These are phyloP conservation scores for Durio zibethinus DNA, from an alignment of 345 rosid species.

Conservation along the genomic window DNA sequence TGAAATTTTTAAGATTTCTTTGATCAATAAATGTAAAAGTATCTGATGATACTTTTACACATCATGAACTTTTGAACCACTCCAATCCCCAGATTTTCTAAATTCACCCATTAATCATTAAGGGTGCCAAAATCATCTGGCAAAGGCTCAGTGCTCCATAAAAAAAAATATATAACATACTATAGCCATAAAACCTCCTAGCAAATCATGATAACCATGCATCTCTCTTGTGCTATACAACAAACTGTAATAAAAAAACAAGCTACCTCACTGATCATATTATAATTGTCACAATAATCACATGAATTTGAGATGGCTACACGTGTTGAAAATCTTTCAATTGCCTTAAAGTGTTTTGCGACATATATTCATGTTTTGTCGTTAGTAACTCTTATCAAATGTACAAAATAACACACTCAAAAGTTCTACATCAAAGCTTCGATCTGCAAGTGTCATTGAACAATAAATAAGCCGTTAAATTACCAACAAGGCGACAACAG, in stretches of 20 bases:
- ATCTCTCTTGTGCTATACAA: neutral
- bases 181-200: neutral
- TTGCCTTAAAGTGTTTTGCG: neutral
- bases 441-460: neutral
- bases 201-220: neutral
- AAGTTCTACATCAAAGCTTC: neutral
- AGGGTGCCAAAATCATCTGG: neutral
- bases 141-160: neutral
- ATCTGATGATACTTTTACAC: neutral
- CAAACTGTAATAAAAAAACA: neutral
- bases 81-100: neutral
- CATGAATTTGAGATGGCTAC: neutral
- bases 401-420: neutral
- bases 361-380: neutral
- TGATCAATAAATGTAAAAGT: neutral
- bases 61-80: neutral
- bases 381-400: neutral
- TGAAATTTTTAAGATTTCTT: neutral
- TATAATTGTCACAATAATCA: neutral
- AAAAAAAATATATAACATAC: neutral
- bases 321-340: neutral
- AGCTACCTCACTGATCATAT: neutral
- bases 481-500: neutral
- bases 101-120: neutral
- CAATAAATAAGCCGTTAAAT: neutral